Base-by-base conservation (phyloP, 2,329 filamentous ascomycete genomes). In the Paecilomyces fulvus region DNA sequence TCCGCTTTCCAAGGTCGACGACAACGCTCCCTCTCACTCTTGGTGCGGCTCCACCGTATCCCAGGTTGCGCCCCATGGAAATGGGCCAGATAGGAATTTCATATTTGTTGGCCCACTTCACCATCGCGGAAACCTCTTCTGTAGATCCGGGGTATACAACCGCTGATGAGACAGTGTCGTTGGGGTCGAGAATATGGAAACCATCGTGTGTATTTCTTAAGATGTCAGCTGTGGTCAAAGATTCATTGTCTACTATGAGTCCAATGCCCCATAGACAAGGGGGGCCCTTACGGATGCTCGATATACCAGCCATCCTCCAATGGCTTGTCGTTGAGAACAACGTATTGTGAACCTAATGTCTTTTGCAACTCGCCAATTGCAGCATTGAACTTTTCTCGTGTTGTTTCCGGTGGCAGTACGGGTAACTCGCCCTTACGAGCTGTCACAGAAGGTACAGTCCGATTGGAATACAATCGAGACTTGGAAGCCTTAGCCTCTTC, bases 31-130 rank as follows among this genome's bases (percentile, higher is more conserved):
- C 77, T 2, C 64, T 61, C 2, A 78, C 71, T 10, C 74, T 64
- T 0, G 77, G 77, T 0, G 76, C 76, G 2, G 77, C 74, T 3
- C 77, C 77, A 14, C 77, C 78, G 51, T 79, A 79, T n/a, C 77
- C 77, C 5, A 79, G 61, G 57, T 80, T 80, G 28, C 76, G 69
- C 10, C 75, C 76, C 63, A 63, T 65, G 53, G 65, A 67, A n/a
- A 71, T 67, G 0, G 70, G 67, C 52, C 63, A 71, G 7, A 72
- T 21, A 3, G 69, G 69, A 20, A 72, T 64, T 10, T 62, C 64
- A 59, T 70, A 63, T 55, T 67, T 65, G 59, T 70, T 70, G 8
- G 69, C 69, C 63, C 66, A 67, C 20, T 58, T 55, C n/a, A 71
- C 63, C 23, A 70, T 60, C 2, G 56, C 52, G 33, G 69, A 66